Conservation (phyloP, 2,329 filamentous ascomycete genomes). For the Macrophomina tecta region DNA sequence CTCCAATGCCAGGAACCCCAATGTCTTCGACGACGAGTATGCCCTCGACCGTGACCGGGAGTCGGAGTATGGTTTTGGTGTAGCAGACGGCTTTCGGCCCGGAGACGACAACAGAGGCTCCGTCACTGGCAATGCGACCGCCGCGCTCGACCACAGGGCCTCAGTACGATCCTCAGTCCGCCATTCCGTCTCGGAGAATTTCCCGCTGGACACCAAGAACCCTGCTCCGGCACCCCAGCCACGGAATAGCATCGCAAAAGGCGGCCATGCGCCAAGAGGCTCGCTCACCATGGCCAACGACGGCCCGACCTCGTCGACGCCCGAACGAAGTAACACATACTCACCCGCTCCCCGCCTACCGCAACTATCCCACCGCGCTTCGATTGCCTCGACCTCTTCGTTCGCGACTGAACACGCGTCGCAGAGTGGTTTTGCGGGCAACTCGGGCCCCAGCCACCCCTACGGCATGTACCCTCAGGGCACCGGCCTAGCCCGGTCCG, state of each 20-base stretch:
- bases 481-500: conserved; percentile 59
- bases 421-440: conserved; percentile 71
- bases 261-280: conserved; percentile 35
- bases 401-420: conserved; percentile 49
- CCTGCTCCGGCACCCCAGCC: conserved; percentile 24
- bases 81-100: conserved; percentile 55
- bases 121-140: conserved; percentile 29
- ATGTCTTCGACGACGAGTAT: conserved; percentile 58
- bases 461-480: conserved; percentile 85
- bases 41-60: conserved; percentile 49
- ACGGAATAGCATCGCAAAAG: conserved; percentile 47
- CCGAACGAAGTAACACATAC: conserved; percentile 37
- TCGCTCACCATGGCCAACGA: conserved; percentile 33
- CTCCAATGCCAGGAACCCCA: conserved; percentile 40
- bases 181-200: conserved; percentile 25
- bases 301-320: conserved; percentile 27
- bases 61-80: conserved; percentile 48
- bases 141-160: conserved; percentile 24
- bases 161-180: conserved; percentile 33
- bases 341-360: conserved; percentile 29
- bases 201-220: conserved; percentile 18
- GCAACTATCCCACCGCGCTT: conserved; percentile 41
- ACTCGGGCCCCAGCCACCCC: conserved; percentile 75
- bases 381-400: conserved; percentile 49
- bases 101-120: conserved; percentile 35